These are phyloP conservation scores for Jatropha multifida DNA, from an alignment of 441 rosid genomes.

Conservation along the genomic window DNA sequence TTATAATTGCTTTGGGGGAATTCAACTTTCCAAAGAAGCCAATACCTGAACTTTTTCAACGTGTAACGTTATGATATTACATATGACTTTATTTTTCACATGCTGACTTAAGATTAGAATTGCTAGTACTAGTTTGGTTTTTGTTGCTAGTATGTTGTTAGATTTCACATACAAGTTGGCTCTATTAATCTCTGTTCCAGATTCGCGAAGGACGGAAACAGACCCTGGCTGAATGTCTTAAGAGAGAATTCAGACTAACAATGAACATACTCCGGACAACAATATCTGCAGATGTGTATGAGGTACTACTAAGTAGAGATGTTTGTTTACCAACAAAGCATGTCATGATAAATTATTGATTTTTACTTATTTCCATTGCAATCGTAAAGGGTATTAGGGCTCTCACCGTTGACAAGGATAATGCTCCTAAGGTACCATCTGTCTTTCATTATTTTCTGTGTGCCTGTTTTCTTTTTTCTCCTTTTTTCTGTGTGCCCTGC, in stretches of 20 bases:
- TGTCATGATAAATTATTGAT: neutral
- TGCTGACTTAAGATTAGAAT: neutral
- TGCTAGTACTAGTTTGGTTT: neutral
- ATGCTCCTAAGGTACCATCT: constrained; percentile 71
- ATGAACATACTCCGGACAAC: constrained; percentile 58
- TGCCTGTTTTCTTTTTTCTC: neutral
- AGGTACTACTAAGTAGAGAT: constrained; percentile 38
- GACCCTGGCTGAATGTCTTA: constrained; percentile 62
- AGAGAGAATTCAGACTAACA: constrained; percentile 82
- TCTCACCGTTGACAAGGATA: constrained; percentile 85
- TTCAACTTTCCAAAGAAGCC: no score
- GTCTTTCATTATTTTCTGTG: neutral
- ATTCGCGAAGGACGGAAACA: constrained; percentile 85
- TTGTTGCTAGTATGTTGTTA: neutral
- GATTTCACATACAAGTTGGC: neutral
- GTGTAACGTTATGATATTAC: neutral
- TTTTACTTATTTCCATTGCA: constrained; percentile 1
- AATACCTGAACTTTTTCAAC: neutral
- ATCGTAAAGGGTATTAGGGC: constrained; percentile 79
- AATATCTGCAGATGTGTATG: constrained; percentile 77
- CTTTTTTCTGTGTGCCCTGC: no score
- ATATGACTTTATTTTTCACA: no score
- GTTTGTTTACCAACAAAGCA: neutral
- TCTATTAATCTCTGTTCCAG: constrained; percentile 31
- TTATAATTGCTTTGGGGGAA: neutral